Evolutionary conservation across 1,139 yeast species (phyloP).

Genomic region (Geotrichum fermentans): DNA sequence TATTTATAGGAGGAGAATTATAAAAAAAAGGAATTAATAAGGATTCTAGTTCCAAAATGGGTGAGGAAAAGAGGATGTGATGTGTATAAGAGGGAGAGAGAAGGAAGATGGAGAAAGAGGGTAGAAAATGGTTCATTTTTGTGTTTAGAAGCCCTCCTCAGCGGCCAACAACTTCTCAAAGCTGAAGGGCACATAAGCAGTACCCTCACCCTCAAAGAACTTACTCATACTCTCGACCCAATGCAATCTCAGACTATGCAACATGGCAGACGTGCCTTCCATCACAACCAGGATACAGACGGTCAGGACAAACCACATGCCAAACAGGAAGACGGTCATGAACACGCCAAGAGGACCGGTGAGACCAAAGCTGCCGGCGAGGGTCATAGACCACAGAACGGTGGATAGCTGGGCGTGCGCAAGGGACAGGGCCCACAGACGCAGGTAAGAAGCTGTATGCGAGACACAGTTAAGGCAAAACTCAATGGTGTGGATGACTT

Average conservation of each 20-base stretch:
- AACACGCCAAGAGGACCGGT: slow-evolving; percentile 67
- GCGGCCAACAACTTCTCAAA: slow-evolving; percentile 14
- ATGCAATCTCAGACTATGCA: slow-evolving; percentile 91
- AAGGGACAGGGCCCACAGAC: slow-evolving; percentile 94
- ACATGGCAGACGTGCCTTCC: slow-evolving; percentile 99
- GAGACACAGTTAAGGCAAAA: slow-evolving; percentile 96
- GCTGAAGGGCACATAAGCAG: slow-evolving; percentile 72
- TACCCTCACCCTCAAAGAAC: slow-evolving; percentile 94
- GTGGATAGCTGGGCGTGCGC: slow-evolving; percentile 96
- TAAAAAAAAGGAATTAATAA: too few relatives aligned
- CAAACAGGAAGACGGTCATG: slow-evolving; percentile 74
- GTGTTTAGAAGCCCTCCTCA: slow-evolving; percentile 3
- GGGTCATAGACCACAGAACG: slow-evolving; percentile 95
- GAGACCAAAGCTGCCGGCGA: slow-evolving; percentile 71
- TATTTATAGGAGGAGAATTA: too few relatives aligned
- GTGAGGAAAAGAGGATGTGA: too few relatives aligned
- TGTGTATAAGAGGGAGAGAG: too few relatives aligned
- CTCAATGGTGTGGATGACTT: slow-evolving; percentile 96
- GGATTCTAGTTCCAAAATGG: too few relatives aligned
- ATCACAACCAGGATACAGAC: slow-evolving; percentile 86
- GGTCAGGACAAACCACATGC: slow-evolving; percentile 91
- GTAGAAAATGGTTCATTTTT: too few relatives aligned
- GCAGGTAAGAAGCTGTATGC: slow-evolving; percentile 93
- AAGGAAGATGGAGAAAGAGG: too few relatives aligned
- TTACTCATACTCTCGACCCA: slow-evolving; percentile 99